These are phyloP conservation scores for Ajuga chamaepitys DNA, from an alignment of 257 asterid species.

Conservation along the genomic window DNA sequence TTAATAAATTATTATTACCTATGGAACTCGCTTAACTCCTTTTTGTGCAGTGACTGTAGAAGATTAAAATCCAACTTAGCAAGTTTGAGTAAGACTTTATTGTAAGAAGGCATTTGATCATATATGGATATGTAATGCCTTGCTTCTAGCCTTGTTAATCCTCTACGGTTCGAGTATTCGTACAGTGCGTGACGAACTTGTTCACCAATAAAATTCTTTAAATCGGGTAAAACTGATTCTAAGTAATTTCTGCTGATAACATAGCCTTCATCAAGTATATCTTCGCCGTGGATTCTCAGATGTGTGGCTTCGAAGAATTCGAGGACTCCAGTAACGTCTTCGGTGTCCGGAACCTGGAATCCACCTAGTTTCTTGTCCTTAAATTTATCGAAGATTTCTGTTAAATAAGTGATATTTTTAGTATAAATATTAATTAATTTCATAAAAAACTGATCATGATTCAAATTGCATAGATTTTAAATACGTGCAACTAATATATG, in stretches of 20 bases:
- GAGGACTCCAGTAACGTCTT: neutral
- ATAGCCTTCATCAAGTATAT: constrained; percentile 23
- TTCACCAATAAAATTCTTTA: neutral
- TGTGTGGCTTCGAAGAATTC: constrained; percentile 34
- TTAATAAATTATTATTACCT: no score
- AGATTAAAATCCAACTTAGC: constrained; percentile 26
- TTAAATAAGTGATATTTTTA: no score
- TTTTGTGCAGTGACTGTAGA: constrained; percentile 21
- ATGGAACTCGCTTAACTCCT: constrained; percentile 16
- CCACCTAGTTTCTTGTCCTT: constrained; percentile 16
- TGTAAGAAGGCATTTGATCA: neutral
- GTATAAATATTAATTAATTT: no score
- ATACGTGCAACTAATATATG: no score
- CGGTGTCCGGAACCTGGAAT: neutral
- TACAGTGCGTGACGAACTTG: constrained; percentile 17
- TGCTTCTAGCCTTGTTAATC: constrained; percentile 16
- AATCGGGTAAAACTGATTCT: constrained; percentile 9
- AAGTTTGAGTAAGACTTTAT: constrained; percentile 13
- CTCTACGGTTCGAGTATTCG: constrained; percentile 9
- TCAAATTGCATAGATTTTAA: no score
- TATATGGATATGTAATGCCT: constrained; percentile 22
- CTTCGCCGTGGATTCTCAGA: constrained; percentile 29
- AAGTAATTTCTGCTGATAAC: constrained; percentile 4
- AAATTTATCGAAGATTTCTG: constrained; percentile 21
- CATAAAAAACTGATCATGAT: no score